Conservation (phyloP, 108 stramenopile genomes). For the Seminavis robusta region DNA sequence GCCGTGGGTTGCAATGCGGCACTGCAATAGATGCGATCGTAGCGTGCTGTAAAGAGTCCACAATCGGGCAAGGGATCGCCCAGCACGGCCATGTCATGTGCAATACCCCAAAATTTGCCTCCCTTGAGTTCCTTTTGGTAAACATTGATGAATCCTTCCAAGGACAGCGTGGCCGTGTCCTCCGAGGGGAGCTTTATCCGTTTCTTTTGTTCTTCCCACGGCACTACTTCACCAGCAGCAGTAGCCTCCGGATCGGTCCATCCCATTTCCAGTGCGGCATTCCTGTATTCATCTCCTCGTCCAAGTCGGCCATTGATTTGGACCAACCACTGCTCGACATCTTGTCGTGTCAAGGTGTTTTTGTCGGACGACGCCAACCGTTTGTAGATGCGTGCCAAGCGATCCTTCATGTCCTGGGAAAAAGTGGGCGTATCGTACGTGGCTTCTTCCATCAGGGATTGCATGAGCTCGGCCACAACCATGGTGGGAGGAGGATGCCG, state of each 20-base stretch:
- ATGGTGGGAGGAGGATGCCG: conserved; percentile 62
- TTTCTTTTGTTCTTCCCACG: conserved; percentile 27
- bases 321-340: conserved; percentile 83
- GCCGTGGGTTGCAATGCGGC: conserved; percentile 44
- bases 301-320: conserved; percentile 68
- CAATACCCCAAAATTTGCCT: conserved; percentile 95
- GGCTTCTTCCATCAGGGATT: conserved; percentile 50
- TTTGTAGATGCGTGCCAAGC: conserved; percentile 52
- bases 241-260: conserved; percentile 45
- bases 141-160: conserved; percentile 67
- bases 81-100: conserved; percentile 79
- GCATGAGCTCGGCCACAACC: conserved; percentile 81
- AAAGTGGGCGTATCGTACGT: conserved; percentile 57
- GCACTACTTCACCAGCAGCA: conserved; percentile 23
- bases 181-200: conserved; percentile 54
- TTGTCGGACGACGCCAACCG: conserved; percentile 36
- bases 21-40: conserved; percentile 85
- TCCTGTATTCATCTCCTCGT: conserved; percentile 76
- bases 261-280: conserved; percentile 68
- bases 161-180: conserved; percentile 51
- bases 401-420: conserved; percentile 43
- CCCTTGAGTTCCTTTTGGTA: conserved; percentile 75
- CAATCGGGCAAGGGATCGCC: conserved; percentile 72
- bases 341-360: conserved; percentile 47
- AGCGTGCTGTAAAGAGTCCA: conserved; percentile 75